Evolutionary conservation across 768 basidiomycete species (phyloP).

Genomic region (Mycena amicta): DNA sequence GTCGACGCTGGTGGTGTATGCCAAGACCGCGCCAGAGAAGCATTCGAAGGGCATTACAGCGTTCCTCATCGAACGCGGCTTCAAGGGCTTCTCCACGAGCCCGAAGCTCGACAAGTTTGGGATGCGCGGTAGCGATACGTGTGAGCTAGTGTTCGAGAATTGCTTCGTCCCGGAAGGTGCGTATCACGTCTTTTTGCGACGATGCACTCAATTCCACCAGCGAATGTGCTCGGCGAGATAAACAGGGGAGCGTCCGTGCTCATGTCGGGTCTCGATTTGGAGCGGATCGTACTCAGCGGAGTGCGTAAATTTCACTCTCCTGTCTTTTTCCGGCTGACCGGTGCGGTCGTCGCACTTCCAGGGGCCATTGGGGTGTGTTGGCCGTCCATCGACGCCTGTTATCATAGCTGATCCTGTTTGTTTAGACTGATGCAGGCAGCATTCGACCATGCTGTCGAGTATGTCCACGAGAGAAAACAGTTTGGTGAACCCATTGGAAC

Average conservation of each 20-base stretch:
- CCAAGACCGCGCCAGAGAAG: slow-evolving; percentile 77
- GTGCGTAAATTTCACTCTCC: no score
- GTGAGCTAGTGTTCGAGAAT: slow-evolving; percentile 89
- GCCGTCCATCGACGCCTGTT: neutral
- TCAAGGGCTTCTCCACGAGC: slow-evolving; percentile 84
- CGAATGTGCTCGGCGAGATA: slow-evolving; percentile 81
- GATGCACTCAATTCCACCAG: slow-evolving; percentile 39
- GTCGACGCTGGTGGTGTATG: slow-evolving; percentile 90
- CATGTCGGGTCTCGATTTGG: slow-evolving; percentile 93
- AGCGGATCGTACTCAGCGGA: slow-evolving; percentile 88
- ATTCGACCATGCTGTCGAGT: slow-evolving; percentile 84
- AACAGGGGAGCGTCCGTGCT: slow-evolving; percentile 83
- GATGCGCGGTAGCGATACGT: slow-evolving; percentile 95
- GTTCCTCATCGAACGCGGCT: slow-evolving; percentile 85
- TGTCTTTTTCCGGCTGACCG: no score
- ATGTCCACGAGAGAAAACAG: slow-evolving; percentile 92
- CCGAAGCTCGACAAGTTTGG: slow-evolving; percentile 95
- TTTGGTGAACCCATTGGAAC: slow-evolving; percentile 86
- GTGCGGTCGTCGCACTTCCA: neutral
- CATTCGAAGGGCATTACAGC: slow-evolving; percentile 90
- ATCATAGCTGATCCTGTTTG: slow-evolving; percentile 1
- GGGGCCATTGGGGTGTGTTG: slow-evolving; percentile 80
- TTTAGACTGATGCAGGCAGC: slow-evolving; percentile 88
- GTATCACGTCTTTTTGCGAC: slow-evolving; percentile 11
- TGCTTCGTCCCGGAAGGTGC: slow-evolving; percentile 87